These are phyloP conservation scores for Fagopyrum homotropicum DNA, from an alignment of 148 eudicot genomes.

Conservation along the genomic window DNA sequence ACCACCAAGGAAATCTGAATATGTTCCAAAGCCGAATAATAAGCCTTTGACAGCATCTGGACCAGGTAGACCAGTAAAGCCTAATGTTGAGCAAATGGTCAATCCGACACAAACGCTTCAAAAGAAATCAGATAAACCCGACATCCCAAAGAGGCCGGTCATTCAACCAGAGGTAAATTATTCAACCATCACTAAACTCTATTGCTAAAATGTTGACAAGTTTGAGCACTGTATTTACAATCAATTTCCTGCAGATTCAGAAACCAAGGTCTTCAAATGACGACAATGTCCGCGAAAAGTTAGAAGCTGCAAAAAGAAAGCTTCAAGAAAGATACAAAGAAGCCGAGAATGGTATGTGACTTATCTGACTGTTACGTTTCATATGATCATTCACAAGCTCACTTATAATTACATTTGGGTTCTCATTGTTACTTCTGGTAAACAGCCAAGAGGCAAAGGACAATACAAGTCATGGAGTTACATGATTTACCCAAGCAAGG, in stretches of 20 bases:
- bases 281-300: constrained; percentile 36
- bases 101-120: constrained; percentile 29
- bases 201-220: neutral
- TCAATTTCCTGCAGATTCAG: constrained; percentile 17
- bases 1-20: constrained; percentile 33
- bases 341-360: constrained; percentile 61
- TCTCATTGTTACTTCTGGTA: constrained; percentile 3
- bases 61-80: constrained; percentile 55
- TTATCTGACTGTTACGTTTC: neutral
- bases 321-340: constrained; percentile 90
- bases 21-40: constrained; percentile 31
- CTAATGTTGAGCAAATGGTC: constrained; percentile 25
- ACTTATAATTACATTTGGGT: neutral
- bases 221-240: neutral
- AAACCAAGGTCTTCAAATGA: constrained; percentile 31
- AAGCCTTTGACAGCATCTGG: constrained; percentile 44
- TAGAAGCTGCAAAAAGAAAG: constrained; percentile 83
- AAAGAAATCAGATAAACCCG: constrained; percentile 34
- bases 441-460: constrained; percentile 84
- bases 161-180: constrained; percentile 44
- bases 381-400: neutral
- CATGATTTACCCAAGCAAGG: constrained; percentile 80
- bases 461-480: constrained; percentile 83
- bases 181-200: neutral
- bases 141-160: constrained; percentile 45